These are phyloP conservation scores for Venturia asperata DNA, from an alignment of 2,329 filamentous ascomycete genomes.

Conservation along the genomic window DNA sequence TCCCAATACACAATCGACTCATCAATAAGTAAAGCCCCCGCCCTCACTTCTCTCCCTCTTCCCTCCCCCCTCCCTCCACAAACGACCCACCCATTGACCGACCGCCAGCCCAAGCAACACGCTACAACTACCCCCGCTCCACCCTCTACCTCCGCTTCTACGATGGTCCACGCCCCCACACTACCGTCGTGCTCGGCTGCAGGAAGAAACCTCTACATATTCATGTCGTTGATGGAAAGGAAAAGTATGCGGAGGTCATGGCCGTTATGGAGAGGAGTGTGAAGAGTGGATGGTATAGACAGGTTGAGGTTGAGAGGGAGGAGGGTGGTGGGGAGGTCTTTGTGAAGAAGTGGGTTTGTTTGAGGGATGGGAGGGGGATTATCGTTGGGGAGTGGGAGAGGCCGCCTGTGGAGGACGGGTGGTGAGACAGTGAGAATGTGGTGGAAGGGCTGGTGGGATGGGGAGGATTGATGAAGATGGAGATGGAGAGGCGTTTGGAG, in stretches of 20 bases:
- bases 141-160: background rate
- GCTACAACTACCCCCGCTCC: background rate
- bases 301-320: background rate
- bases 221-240: background rate
- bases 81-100: no score
- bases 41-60: background rate
- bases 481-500: no score
- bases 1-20: background rate
- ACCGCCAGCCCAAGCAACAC: background rate
- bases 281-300: background rate
- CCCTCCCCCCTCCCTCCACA: no score
- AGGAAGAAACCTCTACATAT: background rate
- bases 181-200: background rate
- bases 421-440: background rate
- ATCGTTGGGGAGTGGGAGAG: background rate
- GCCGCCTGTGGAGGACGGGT: background rate
- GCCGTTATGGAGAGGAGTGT: background rate
- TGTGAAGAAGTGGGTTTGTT: slow-evolving; percentile 1
- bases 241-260: background rate
- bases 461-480: no score
- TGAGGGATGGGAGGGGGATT: slow-evolving; percentile 1
- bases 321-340: background rate
- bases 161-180: background rate
- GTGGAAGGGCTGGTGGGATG: no score
- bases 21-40: background rate